Evolutionary conservation across 768 basidiomycete genomes (phyloP).

Genomic region (Gelatoporia subvermispora): DNA sequence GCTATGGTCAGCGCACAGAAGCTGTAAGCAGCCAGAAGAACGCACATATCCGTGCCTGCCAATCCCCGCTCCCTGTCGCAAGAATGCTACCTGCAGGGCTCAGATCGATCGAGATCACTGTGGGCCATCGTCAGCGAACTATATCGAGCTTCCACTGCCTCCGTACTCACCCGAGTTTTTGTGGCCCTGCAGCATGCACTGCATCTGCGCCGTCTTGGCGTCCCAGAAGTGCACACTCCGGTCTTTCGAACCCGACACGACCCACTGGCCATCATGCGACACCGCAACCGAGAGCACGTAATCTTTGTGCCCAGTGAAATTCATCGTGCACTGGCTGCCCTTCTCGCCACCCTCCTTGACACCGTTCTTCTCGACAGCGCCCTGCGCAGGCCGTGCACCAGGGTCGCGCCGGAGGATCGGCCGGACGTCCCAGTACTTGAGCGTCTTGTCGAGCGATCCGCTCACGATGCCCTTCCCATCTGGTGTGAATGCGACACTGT

Average conservation of each 20-base stretch:
- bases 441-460: slow-evolving; percentile 70
- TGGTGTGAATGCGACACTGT: slow-evolving; percentile 82
- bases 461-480: slow-evolving; percentile 87
- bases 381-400: slow-evolving; percentile 2
- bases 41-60: slow-evolving; percentile 66
- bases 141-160: no score
- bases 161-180: slow-evolving; percentile 61
- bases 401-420: slow-evolving; percentile 23
- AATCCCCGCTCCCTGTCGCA: slow-evolving; percentile 70
- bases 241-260: slow-evolving; percentile 95
- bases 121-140: neutral
- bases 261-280: slow-evolving; percentile 89
- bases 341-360: slow-evolving; percentile 35
- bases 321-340: slow-evolving; percentile 63
- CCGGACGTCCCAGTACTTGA: slow-evolving; percentile 58
- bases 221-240: slow-evolving; percentile 96
- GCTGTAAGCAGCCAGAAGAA: slow-evolving; percentile 8
- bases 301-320: slow-evolving; percentile 87
- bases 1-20: neutral
- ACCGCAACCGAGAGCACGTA: slow-evolving; percentile 75
- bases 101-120: slow-evolving; percentile 71
- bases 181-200: slow-evolving; percentile 87
- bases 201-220: slow-evolving; percentile 69
- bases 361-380: slow-evolving; percentile 19
- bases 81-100: slow-evolving; percentile 55